Conservation (phyloP, 1,284 basidiomycete genomes). For the Marasmius oreades region DNA sequence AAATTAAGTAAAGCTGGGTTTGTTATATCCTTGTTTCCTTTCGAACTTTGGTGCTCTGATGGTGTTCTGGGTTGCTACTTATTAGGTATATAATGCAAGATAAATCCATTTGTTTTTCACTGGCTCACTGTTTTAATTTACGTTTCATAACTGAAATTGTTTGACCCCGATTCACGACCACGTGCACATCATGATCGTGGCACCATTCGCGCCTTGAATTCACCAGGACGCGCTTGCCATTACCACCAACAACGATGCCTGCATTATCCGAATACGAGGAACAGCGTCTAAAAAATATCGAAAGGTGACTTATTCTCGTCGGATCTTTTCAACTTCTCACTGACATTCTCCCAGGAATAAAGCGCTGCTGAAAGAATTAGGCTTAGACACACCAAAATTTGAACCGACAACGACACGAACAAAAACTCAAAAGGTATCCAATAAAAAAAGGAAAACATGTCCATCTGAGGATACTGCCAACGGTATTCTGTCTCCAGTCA, state of each 20-base stretch:
- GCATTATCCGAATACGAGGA: background rate
- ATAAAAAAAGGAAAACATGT: conserved; percentile 29
- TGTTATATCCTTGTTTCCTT: too few relatives aligned
- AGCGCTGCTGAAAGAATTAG: conserved; percentile 38
- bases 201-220: too few relatives aligned
- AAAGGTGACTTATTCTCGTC: background rate
- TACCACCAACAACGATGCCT: background rate
- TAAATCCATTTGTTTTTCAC: too few relatives aligned
- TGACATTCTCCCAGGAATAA: conserved; percentile 33
- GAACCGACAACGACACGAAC: conserved; percentile 43
- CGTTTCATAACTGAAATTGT: too few relatives aligned
- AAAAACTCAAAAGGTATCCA: conserved; percentile 7
- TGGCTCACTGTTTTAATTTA: too few relatives aligned
- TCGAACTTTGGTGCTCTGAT: too few relatives aligned
- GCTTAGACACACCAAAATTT: conserved; percentile 39
- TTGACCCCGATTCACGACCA: too few relatives aligned
- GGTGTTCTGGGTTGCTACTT: too few relatives aligned
- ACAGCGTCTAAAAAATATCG: background rate
- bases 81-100: too few relatives aligned
- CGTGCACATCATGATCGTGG: too few relatives aligned
- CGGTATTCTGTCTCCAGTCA: conserved; percentile 20
- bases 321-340: background rate
- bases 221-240: too few relatives aligned
- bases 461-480: conserved; percentile 20
- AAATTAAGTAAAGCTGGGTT: conserved; percentile 52